A percentile compares a stretch with the other conserved stretches of the same genome.
phyloP scores from a whole-genome alignment of 2,329 filamentous ascomycete species.

The Sporothrix phasma region DNA sequence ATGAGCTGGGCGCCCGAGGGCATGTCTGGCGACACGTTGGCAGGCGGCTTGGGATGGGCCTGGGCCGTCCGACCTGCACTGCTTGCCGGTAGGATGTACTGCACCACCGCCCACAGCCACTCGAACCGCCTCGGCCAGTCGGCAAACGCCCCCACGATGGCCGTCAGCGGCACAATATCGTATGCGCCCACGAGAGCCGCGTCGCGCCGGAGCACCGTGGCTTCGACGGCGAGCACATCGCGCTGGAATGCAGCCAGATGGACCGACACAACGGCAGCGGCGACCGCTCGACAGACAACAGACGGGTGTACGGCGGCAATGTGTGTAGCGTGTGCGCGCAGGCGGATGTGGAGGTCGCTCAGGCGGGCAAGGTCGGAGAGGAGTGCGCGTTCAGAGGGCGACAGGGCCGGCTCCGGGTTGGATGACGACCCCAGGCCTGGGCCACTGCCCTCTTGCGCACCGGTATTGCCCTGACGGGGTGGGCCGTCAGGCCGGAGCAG shows the following conservation, averaged over 20 bases:
- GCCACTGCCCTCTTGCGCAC: constrained; percentile 1
- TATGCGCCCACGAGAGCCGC: constrained; percentile 78
- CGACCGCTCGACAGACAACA: constrained; percentile 77
- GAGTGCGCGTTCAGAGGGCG: constrained; percentile 74
- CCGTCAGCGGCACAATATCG: constrained; percentile 83
- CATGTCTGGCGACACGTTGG: constrained; percentile 10
- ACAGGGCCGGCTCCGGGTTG: constrained; percentile 40
- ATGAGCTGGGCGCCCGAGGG: constrained; percentile 67
- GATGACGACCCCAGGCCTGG: constrained; percentile 9
- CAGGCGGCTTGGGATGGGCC: constrained; percentile 19
- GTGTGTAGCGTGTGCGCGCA: constrained; percentile 55
- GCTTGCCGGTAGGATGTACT: constrained; percentile 48
- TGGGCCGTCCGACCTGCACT: constrained; percentile 8
- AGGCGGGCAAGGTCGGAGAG: constrained; percentile 67
- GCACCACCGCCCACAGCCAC: constrained; percentile 69
- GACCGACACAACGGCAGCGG: constrained; percentile 61
- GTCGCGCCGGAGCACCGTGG: constrained; percentile 64
- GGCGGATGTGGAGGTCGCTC: constrained; percentile 64
- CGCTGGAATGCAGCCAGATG: constrained; percentile 74
- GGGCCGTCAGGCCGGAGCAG: constrained; percentile 55
- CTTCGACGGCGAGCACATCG: constrained; percentile 78
- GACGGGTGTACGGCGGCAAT: constrained; percentile 66
- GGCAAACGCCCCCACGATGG: constrained; percentile 74
- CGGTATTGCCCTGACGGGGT: constrained; percentile 26
- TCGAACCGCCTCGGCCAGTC: constrained; percentile 76